These are phyloP conservation scores for Coemansia sp. DNA, from an alignment of 192 early-diverging fungal genomes.

Conservation along the genomic window DNA sequence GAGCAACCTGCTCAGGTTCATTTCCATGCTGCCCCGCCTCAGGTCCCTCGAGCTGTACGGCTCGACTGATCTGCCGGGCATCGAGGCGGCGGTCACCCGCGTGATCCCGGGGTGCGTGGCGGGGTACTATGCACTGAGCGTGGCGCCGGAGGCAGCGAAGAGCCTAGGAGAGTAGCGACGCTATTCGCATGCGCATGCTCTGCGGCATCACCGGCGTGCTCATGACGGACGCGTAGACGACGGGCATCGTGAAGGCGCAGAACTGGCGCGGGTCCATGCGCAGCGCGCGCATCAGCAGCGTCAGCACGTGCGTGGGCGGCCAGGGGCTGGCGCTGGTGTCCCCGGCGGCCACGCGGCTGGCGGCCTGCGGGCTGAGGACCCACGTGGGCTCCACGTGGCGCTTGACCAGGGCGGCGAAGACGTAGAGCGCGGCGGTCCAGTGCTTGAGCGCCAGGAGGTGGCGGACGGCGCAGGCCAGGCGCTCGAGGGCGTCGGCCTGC, in stretches of 20 bases:
- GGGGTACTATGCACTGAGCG: slow-evolving; percentile 13
- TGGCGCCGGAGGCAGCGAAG: neutral
- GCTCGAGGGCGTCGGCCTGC: slow-evolving; percentile 19
- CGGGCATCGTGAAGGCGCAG: slow-evolving; percentile 37
- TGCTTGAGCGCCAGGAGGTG: slow-evolving; percentile 24
- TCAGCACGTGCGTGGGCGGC: slow-evolving; percentile 29
- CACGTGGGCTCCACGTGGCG: slow-evolving; percentile 14
- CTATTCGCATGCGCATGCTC: slow-evolving; percentile 39
- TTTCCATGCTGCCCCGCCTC: slow-evolving; percentile 14
- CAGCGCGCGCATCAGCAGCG: slow-evolving; percentile 38
- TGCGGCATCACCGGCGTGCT: slow-evolving; percentile 11
- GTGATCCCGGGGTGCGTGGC: slow-evolving; percentile 13
- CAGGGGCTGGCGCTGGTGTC: slow-evolving; percentile 12
- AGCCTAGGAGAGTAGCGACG: slow-evolving; percentile 19
- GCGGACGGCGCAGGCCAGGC: slow-evolving; percentile 15
- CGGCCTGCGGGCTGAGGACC: neutral
- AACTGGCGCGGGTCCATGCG: slow-evolving; percentile 28
- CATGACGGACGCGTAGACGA: slow-evolving; percentile 30
- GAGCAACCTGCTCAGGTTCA: slow-evolving; percentile 15
- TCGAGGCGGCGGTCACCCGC: slow-evolving; percentile 6
- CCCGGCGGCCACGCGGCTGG: neutral
- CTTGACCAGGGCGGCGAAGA: slow-evolving; percentile 38
- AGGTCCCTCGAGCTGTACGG: slow-evolving; percentile 30
- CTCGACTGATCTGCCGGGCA: slow-evolving; percentile 13
- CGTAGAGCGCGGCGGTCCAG: slow-evolving; percentile 39